A percentile compares a stretch with the other conserved stretches of the same genome.
Evolutionary conservation across 176 grass and related monocot species (phyloP).

Genomic region (Oryza meyeriana): DNA sequence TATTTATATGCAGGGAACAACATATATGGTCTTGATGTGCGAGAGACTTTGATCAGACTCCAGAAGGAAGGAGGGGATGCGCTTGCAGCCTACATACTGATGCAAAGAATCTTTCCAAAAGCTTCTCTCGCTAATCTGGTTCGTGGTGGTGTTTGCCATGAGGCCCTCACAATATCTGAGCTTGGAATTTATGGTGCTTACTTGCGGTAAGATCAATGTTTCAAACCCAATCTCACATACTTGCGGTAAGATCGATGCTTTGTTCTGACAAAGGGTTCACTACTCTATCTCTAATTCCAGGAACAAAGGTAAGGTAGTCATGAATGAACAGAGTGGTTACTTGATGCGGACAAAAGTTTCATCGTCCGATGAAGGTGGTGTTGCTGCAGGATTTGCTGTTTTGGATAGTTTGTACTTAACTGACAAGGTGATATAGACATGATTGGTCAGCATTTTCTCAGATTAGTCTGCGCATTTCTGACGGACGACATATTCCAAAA

Average conservation of each 20-base stretch:
- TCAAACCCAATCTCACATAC: not conserved
- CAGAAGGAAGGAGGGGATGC: constrained; percentile 60
- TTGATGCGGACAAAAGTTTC: constrained; percentile 98
- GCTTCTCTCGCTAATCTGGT: constrained; percentile 68
- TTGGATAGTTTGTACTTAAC: constrained; percentile 88
- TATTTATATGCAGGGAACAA: constrained; percentile 73
- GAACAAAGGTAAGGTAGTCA: constrained; percentile 88
- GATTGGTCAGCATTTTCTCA: not conserved
- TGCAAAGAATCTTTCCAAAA: constrained; percentile 95
- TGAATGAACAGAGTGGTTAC: constrained; percentile 84
- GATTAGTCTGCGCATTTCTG: constrained; percentile 7
- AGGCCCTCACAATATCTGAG: constrained; percentile 72
- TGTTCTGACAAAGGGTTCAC: constrained; percentile 15
- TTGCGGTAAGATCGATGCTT: not conserved
- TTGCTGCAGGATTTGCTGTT: constrained; percentile 94
- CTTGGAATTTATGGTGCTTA: constrained; percentile 90
- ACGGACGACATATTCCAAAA: not conserved
- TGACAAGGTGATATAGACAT: constrained; percentile 37
- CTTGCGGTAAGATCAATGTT: constrained; percentile 46
- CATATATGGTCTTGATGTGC: constrained; percentile 71
- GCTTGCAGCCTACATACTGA: constrained; percentile 81
- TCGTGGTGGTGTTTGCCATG: constrained; percentile 76
- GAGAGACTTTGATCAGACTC: constrained; percentile 63
- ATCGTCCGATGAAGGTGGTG: constrained; percentile 95
- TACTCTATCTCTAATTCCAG: constrained; percentile 36